Evolutionary conservation across 2,329 filamentous ascomycete species (phyloP).

Genomic region (Remersonia thermophila): DNA sequence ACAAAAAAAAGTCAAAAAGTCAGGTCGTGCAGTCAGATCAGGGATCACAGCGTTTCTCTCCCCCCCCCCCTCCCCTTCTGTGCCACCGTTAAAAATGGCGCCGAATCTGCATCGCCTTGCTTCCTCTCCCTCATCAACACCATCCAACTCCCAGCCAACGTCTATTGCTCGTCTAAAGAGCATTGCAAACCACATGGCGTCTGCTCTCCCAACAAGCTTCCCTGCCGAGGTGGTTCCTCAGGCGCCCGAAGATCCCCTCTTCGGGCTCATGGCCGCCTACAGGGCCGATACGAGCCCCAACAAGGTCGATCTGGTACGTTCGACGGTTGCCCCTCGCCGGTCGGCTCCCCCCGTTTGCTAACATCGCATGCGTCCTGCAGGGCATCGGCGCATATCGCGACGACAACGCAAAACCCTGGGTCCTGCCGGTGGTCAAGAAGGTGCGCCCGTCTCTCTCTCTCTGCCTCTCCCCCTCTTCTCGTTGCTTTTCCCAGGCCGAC

Average conservation of each 20-base stretch:
- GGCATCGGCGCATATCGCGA: slow-evolving; percentile 89
- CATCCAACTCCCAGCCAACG: slow-evolving; percentile 33
- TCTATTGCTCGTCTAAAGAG: slow-evolving; percentile 44
- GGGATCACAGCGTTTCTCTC: too few relatives aligned
- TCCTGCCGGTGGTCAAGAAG: slow-evolving; percentile 92
- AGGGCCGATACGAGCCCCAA: slow-evolving; percentile 61
- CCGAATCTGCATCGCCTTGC: slow-evolving; percentile 11
- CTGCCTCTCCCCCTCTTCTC: not conserved
- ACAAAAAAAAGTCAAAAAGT: not conserved
- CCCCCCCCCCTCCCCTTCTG: too few relatives aligned
- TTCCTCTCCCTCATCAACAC: slow-evolving; percentile 28
- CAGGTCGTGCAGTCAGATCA: too few relatives aligned
- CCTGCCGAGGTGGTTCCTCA: slow-evolving; percentile 66
- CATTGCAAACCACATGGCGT: slow-evolving; percentile 60
- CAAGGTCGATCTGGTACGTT: slow-evolving; percentile 81
- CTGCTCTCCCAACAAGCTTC: slow-evolving; percentile 54
- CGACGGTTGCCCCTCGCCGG: slow-evolving; percentile 3
- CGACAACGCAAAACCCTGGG: slow-evolving; percentile 92
- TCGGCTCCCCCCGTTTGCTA: not conserved
- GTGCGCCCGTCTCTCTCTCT: slow-evolving; percentile 33
- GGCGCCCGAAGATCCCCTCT: slow-evolving; percentile 89
- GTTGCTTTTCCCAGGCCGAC: too few relatives aligned
- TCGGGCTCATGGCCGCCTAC: slow-evolving; percentile 83
- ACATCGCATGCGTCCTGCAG: slow-evolving; percentile 21
- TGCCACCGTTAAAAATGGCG: slow-evolving; percentile 17